Base-by-base conservation (phyloP, 805 yeast genomes). In the Pichia sporocuriosa region DNA sequence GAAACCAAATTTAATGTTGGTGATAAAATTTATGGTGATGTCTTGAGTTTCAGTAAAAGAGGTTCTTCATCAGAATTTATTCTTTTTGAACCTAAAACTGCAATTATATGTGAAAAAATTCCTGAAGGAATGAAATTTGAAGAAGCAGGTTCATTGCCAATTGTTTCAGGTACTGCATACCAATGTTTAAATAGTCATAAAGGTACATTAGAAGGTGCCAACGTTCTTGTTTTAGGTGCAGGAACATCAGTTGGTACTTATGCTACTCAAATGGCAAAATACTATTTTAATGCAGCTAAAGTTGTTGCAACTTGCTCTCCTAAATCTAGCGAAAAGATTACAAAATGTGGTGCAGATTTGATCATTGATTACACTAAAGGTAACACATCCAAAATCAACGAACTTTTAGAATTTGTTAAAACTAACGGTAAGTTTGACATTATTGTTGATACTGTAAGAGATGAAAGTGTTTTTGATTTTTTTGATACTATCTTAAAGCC, bases 221-320 rank as follows among this genome's bases (percentile, higher is more conserved):
- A 68, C 44, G 73, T 82, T 4, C 65, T 84, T 36, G 69, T 85
- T 17, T 63, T 83, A 35, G 95, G 95, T 29, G 90, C 83, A 21
- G 79, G 84, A 8, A 78, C 94, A 1, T 62, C 80, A 12, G 88
- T 82, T 13, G 88, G 89, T 19, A 56, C 69, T 23, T 69, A 66
- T 45, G 66, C 71, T 4, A 63, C 76, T 27, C 84, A 79, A 57
- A 57, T 83, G 31, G 75, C 81, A 9, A 79, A 73, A 56, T 57
- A 69, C 30, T 56, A 61, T 35, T 66, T 66, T 42, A 60, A 67
- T 2, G 75, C 77, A 8, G 61, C 62, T 21, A 68, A 69, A 11
- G 73, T 85, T 19, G 79, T 75, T 54, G 77, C 82, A 3, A 58
- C 70, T 0, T 55, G 63, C 9, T 73, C 85, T 11, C 55, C 61